Base-by-base conservation (phyloP, 73 alveolate species). In the Tetrahymena borealis region DNA sequence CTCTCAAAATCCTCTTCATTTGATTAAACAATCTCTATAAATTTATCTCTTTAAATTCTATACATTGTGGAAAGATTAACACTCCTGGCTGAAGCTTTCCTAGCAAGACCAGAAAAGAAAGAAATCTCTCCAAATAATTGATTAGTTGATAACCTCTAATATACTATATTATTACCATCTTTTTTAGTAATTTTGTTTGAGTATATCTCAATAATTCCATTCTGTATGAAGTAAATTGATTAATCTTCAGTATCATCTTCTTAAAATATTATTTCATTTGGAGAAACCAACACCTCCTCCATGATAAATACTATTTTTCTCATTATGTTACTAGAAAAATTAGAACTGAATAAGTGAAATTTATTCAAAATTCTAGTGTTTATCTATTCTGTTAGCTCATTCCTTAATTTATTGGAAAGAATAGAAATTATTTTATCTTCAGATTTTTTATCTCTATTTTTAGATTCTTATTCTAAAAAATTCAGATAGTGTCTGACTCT, bases 81-180 rank as follows among this genome's bases (percentile, higher is more conserved):
- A 20, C 92, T 35, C 33, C 42, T 33, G 36, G 94, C 94, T 78
- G 94, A 78, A 9, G 94, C 94, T 20, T 37, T 43, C 40, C 94
- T 91, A 78, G 91, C 79, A 33, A 40, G 35, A 10, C 94, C 94
- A 36, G 94, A 78, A n/a, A 77, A 33, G 37, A 91, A 91, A 9
- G 94, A 78, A 43, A n/a, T 78, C 24, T 91, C 94, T 37, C 94
- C 94, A 78, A 91, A 91, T 35, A 33, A 38, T 13, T 60, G 79
- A 33, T 91, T 91, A 7, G 79, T 16, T 8, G 91, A 4, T 91
- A 91, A 15, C n/a, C n/a, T 15, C n/a, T 41, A 41, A 9, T 15
- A 11, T 15, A 41, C 31, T 5, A 41, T 11, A 41, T 7, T n/a
- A n/a, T n/a, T n/a, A n/a, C n/a, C 31, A 20, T 41, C 11, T 15